Conservation (phyloP, 2,329 filamentous ascomycete genomes). For the Cordyceps cateniannulata region DNA sequence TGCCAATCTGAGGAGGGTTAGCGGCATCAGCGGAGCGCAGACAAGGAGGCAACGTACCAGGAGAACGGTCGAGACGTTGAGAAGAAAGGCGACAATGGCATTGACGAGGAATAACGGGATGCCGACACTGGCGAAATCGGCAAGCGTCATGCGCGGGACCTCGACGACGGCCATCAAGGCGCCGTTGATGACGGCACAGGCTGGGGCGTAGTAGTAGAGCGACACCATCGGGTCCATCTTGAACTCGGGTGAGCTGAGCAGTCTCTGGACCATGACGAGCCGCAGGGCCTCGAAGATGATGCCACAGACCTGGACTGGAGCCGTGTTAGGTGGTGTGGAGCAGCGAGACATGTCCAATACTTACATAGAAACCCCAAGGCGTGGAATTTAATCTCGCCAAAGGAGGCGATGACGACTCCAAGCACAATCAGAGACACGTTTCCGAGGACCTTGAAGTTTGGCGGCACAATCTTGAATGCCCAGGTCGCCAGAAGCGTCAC, state of each 20-base stretch:
- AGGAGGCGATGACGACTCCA: slow-evolving; percentile 88
- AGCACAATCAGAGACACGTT: slow-evolving; percentile 94
- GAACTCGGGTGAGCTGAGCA: slow-evolving; percentile 76
- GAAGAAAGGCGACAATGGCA: slow-evolving; percentile 68
- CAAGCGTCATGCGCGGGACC: slow-evolving; percentile 60
- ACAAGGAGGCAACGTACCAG: slow-evolving; percentile 51
- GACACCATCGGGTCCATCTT: slow-evolving; percentile 90
- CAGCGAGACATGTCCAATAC: background rate
- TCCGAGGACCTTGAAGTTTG: slow-evolving; percentile 78
- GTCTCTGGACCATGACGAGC: slow-evolving; percentile 76
- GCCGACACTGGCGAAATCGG: slow-evolving; percentile 67
- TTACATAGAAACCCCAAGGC: slow-evolving; percentile 65
- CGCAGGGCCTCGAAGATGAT: slow-evolving; percentile 78
- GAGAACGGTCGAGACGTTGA: slow-evolving; percentile 83
- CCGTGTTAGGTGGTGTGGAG: background rate
- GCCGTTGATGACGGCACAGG: slow-evolving; percentile 78
- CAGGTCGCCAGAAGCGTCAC: slow-evolving; percentile 86
- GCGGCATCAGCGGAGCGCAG: slow-evolving; percentile 23
- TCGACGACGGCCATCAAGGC: slow-evolving; percentile 68
- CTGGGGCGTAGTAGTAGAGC: slow-evolving; percentile 83
- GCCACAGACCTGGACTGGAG: slow-evolving; percentile 58
- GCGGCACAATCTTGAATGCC: slow-evolving; percentile 75
- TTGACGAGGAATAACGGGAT: slow-evolving; percentile 67
- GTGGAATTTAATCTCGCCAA: slow-evolving; percentile 93
- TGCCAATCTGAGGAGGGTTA: slow-evolving; percentile 61